These are phyloP conservation scores for Parsonsia alboflavescens DNA, from an alignment of 257 asterid species.

Conservation along the genomic window DNA sequence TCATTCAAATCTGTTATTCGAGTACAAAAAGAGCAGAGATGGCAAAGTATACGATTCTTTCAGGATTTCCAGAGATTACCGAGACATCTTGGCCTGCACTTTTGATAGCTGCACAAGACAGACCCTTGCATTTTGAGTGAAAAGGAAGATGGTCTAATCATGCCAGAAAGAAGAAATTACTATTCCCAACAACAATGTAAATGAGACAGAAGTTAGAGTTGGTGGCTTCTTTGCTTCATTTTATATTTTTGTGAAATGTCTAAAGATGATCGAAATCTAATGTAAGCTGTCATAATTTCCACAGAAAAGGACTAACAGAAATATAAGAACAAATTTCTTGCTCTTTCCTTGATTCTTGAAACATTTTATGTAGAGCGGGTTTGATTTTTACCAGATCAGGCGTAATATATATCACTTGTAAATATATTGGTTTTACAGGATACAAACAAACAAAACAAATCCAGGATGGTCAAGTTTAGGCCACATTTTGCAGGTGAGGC, in stretches of 20 bases:
- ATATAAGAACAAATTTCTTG: no score
- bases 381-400: no score
- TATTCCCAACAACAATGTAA: neutral
- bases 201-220: neutral
- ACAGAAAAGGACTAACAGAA: no score
- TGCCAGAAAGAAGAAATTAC: neutral
- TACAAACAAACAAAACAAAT: neutral
- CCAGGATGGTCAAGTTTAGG: neutral
- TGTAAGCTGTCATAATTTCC: no score
- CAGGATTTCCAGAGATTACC: conserved; percentile 64
- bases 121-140: conserved; percentile 48
- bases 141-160: neutral
- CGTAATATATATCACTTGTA: no score
- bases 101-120: conserved; percentile 67
- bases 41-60: conserved; percentile 85
- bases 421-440: neutral
- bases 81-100: conserved; percentile 77
- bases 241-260: neutral
- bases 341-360: no score
- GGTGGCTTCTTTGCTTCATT: neutral
- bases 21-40: conserved; percentile 77
- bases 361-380: no score
- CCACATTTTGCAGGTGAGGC: conserved; percentile 1
- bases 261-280: no score
- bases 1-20: conserved; percentile 66